A percentile compares a stretch with the other conserved stretches of the same genome.
Conservation (phyloP, 768 basidiomycete species). For the Boletales sp. region DNA sequence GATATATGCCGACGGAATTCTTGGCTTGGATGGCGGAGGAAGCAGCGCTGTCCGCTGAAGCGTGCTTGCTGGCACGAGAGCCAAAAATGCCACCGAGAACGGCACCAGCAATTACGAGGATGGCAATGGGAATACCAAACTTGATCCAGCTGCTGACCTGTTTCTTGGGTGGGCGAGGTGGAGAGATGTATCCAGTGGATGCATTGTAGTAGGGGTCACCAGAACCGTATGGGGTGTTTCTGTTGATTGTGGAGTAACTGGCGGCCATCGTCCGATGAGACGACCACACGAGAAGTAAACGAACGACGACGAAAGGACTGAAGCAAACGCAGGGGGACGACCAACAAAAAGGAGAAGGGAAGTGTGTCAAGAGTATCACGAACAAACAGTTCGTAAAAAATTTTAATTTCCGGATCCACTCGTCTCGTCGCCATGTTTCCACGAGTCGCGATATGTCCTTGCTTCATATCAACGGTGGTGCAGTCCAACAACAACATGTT, state of each 20-base stretch:
- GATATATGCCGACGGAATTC: constrained; percentile 59
- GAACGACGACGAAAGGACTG: constrained; percentile 16
- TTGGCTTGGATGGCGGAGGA: constrained; percentile 59
- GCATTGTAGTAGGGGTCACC: constrained; percentile 67
- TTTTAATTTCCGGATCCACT: not conserved
- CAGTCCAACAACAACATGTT: too few species aligned
- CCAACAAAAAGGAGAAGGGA: too few species aligned
- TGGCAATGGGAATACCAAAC: constrained; percentile 62
- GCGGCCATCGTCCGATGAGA: constrained; percentile 36
- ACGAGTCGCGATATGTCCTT: not conserved
- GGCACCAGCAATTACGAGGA: constrained; percentile 62
- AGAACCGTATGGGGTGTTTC: constrained; percentile 47
- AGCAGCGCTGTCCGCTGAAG: constrained; percentile 30
- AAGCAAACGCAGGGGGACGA: constrained; percentile 6
- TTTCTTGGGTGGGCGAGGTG: constrained; percentile 44
- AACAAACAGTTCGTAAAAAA: too few species aligned
- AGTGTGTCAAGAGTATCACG: too few species aligned
- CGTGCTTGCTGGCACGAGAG: constrained; percentile 47
- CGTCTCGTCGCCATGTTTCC: not conserved
- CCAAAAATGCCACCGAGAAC: constrained; percentile 82
- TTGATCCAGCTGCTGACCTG: constrained; percentile 70
- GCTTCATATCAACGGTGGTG: too few species aligned
- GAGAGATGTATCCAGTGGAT: constrained; percentile 68
- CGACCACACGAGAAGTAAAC: constrained; percentile 16
- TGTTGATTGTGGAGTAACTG: constrained; percentile 35